Conservation (phyloP, 805 yeast genomes). For the Candida railenensis region DNA sequence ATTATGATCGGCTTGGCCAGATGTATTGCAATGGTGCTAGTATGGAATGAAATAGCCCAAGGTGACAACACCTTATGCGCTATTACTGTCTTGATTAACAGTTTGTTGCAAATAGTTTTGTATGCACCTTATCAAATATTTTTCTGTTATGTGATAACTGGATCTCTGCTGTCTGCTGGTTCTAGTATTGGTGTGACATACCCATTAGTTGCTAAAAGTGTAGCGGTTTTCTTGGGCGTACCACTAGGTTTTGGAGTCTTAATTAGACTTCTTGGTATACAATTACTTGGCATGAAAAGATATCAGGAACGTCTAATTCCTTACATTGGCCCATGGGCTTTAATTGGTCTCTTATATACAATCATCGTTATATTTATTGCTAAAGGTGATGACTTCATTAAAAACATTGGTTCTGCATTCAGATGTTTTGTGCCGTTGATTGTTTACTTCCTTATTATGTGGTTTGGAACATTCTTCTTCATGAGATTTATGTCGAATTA, state of each 20-base stretch:
- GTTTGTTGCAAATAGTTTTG: conserved; percentile 48
- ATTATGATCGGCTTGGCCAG: conserved; percentile 60
- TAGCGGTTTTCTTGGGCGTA: conserved; percentile 53
- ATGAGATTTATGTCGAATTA: conserved; percentile 27
- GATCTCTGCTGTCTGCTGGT: conserved; percentile 14
- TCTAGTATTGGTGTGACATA: conserved; percentile 23
- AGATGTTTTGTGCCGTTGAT: conserved; percentile 50
- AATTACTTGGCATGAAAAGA: conserved; percentile 25
- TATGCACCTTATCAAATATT: conserved; percentile 53
- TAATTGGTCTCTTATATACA: conserved; percentile 52
- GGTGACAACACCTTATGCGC: conserved; percentile 55
- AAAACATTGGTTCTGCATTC: conserved; percentile 48
- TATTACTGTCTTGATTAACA: conserved; percentile 49
- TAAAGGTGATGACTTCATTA: conserved; percentile 47
- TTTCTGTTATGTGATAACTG: conserved; percentile 44
- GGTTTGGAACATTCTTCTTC: conserved; percentile 43
- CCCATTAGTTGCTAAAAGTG: conserved; percentile 45
- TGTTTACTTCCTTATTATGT: conserved; percentile 46
- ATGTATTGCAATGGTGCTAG: conserved; percentile 62
- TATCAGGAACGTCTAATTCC: conserved; percentile 38
- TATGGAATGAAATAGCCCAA: conserved; percentile 56
- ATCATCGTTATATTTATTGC: conserved; percentile 51
- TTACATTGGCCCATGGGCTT: conserved; percentile 47
- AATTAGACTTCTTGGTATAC: conserved; percentile 31
- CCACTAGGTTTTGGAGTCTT: conserved; percentile 48